Base-by-base conservation (phyloP, 345 rosid genomes). In the Carallia pectinifolia region DNA sequence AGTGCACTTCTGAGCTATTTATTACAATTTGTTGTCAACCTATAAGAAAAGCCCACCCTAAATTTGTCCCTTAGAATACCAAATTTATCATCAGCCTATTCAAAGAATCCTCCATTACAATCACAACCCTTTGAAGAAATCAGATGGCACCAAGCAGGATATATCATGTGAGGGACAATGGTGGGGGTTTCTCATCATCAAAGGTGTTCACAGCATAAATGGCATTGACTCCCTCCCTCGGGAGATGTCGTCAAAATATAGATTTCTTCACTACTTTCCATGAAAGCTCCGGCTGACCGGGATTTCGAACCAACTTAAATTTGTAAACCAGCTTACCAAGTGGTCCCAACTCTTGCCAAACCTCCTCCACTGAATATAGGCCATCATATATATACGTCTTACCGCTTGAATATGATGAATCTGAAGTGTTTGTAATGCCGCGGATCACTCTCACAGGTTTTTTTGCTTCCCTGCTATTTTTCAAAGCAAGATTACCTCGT, bases 261-360 rank as follows among this genome's bases (percentile, higher is more conserved):
- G 69, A 76, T 68, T 83, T 85, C 81, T 80, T 88, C 58, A 91
- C 87, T 62, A 81, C 84, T 82, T 82, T 86, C 92, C 93, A 88
- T 52, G 97, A 81, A 39, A 94, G 89, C 80, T 92, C 90, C 0
- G 92, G 86, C 75, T 95, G 97, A 74, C 88, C 92, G 0, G 82
- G 85, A 53, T 83, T 72, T 65, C 89, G 80, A 67, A 66, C 79
- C 80, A 93, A 76, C 74, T 44, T 81, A 67, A 91, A 91, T 82
- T 85, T 91, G 64, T 76, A 93, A 27, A 91, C 89, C 61, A 47
- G 79, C 75, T 87, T 91, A 27, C 94, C 91, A 80, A 84, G 87
- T n/a, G 82, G 80, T n/a, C 86, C 96, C 1, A 13, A 33, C 72
- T 83, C 91, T 58, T 76, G 77, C 91, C 88, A 81, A 50, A 7